Evolutionary conservation across 805 yeast species (phyloP), one percentile per base, ranked within the genome.

Genomic region (Clavispora phyllophila): DNA sequence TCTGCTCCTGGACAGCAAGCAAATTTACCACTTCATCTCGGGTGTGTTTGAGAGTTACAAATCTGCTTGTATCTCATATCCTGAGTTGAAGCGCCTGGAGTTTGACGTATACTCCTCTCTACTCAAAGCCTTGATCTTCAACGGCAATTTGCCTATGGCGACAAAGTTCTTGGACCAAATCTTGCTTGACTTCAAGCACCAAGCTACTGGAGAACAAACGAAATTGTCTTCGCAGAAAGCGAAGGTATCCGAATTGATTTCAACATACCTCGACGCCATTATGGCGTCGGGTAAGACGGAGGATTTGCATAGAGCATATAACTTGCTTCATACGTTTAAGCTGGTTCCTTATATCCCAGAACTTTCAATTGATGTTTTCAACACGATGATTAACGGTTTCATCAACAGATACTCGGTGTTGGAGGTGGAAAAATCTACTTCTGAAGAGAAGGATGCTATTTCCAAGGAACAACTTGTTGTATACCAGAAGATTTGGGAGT

Each of bases 131-230:
- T 63, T 84, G 41, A 68, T 79, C 10, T 63, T 66, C 40, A 75
- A 77, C 35, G 75, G 73, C 32, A 76, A 81, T 48, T 49, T 70
- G 28, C 64, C 67, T 8, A 50, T 73, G 32, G 81, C 87, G 3
- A 71, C 83, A 1, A 67, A 73, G 44, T 72, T 82, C 43, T 62
- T 84, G 51, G 85, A 83, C 54, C 65, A 70, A 32, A 65, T 82
- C 5, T 57, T 83, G 33, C 50, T 66, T 0, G 75, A 76, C 36
- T 70, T 70, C 50, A 68, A 67, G 51, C 7, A 3, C 4, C 17
- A 4, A 2, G 17, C 27, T 9, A 14, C 14, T 3, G 12, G 14
- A 9, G 19, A 12, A 1, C 33, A 15, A 20, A 53, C 58, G 18
- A 60, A 61, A 8, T 31, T 46, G 12, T 31, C 41, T 23, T 35